Base-by-base conservation (phyloP, 345 rosid genomes). In the Eucalyptus tenuipes region DNA sequence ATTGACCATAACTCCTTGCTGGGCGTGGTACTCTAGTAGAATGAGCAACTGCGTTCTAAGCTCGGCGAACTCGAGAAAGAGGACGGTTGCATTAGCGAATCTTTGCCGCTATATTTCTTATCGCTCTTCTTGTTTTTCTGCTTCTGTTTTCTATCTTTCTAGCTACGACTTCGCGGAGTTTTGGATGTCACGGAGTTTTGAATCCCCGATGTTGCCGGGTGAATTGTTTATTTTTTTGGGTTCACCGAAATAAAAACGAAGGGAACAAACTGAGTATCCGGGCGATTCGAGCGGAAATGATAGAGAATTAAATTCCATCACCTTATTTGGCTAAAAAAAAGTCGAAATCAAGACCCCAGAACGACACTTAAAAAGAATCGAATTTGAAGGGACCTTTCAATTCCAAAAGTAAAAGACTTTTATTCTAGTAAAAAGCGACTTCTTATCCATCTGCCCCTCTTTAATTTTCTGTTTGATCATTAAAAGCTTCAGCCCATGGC, bases 401-500 rank as follows among this genome's bases (percentile, higher is more conserved):
- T 10, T 18, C 45, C 82, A 22, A 68, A 17, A 40, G 47, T 42
- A 40, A 10, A 10, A 24, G 13, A 75, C 14, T 75, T 52, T 52
- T 75, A 75, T 75, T 75, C 47, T 20, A 37, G 47, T 20, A 20
- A 20, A 37, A 20, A 75, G 81, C 47, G 47, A 75, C 82, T 75
- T 75, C 61, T 20, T 31, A 11, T 33, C 64, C 6, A 45, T 86
- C 12, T 18, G 29, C 25, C 3, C 42, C 45, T 50, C 57, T 17
- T n/a, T 24, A n/a, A 13, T 17, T 49, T n/a, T 86, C 44, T 24
- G 11, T 85, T 27, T n/a, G 88, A 55, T 44, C 85, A 11, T 49
- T 86, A 2, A 10, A 13, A 68, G 27, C 16, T 37, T 86, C 64
- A 86, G 29, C 93, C 93, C 94, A 92, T 92, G 33, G 93, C 93